A percentile compares a stretch with the other conserved stretches of the same genome.
phyloP scores from a whole-genome alignment of 495 filamentous ascomycete species.

The Neurospora africana region DNA sequence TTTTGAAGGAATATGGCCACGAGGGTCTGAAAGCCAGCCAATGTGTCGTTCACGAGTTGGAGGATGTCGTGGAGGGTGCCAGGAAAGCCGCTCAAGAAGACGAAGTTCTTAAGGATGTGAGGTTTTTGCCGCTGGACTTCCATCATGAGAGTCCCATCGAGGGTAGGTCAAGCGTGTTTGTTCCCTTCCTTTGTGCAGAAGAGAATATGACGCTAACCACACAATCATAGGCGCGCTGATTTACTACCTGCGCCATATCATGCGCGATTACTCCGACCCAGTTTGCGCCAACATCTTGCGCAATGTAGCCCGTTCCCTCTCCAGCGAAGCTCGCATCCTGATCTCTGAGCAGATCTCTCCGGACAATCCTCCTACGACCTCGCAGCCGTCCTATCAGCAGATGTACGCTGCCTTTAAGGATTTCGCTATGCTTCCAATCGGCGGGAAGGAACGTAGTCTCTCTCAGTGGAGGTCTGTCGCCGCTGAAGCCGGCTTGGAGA shows the following conservation, averaged over 20 bases:
- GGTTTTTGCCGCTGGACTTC: slow-evolving; percentile 20
- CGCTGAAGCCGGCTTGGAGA: slow-evolving; percentile 18
- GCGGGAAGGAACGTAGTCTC: slow-evolving; percentile 30
- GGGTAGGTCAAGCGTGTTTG: slow-evolving; percentile 10
- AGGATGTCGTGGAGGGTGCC: slow-evolving; percentile 16
- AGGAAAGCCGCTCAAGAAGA: slow-evolving; percentile 5
- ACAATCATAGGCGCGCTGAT: slow-evolving; percentile 18
- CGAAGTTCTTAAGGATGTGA: slow-evolving; percentile 11
- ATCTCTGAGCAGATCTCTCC: slow-evolving; percentile 27
- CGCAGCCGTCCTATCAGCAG: background rate
- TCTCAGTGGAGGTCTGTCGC: slow-evolving; percentile 18
- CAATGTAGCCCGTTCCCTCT: slow-evolving; percentile 15
- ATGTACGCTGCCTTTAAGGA: slow-evolving; percentile 26
- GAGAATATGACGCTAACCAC: too few species aligned
- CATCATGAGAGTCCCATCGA: slow-evolving; percentile 19
- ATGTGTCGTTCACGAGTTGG: slow-evolving; percentile 27
- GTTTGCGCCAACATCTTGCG: slow-evolving; percentile 18
- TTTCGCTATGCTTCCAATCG: slow-evolving; percentile 27
- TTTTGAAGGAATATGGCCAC: slow-evolving; percentile 10
- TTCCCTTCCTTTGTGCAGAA: background rate
- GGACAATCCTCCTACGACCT: background rate
- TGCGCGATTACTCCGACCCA: slow-evolving; percentile 28
- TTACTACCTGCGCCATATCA: slow-evolving; percentile 27
- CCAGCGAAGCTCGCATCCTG: slow-evolving; percentile 18
- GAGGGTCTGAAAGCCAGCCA: slow-evolving; percentile 11